phyloP scores from a whole-genome alignment of 2,329 filamentous ascomycete genomes.

The Penicillium freii region DNA sequence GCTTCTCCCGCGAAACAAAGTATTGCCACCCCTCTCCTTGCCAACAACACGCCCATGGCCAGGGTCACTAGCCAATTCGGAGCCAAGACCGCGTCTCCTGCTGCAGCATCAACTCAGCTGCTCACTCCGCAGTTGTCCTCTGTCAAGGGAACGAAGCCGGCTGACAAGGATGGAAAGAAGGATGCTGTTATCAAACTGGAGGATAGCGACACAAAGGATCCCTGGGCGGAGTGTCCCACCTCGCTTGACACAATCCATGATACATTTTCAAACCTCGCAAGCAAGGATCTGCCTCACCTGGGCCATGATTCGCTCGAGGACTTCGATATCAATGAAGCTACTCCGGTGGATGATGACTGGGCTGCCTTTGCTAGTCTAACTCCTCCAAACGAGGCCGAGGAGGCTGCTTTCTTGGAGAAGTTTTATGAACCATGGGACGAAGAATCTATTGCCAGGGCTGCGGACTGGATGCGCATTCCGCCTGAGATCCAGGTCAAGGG shows the following conservation, averaged over 20 bases:
- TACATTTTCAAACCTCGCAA: conserved; percentile 36
- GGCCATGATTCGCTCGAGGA: conserved; percentile 39
- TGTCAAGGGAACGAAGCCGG: conserved; percentile 28
- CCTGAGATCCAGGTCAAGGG: conserved; percentile 10
- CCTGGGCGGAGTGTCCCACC: conserved; percentile 40
- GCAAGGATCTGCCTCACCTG: conserved; percentile 28
- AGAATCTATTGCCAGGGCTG: conserved; percentile 11
- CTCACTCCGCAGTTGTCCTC: conserved; percentile 30
- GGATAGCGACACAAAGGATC: conserved; percentile 26
- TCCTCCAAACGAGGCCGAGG: conserved; percentile 29
- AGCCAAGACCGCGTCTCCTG: conserved; percentile 35
- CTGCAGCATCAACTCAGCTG: conserved; percentile 31
- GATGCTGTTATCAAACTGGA: conserved; percentile 6
- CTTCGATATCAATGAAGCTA: conserved; percentile 34
- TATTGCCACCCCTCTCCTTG: conserved; percentile 29
- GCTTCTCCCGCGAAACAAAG: conserved; percentile 30
- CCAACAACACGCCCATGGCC: conserved; percentile 34
- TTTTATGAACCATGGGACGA: conserved; percentile 18
- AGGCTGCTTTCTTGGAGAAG: conserved; percentile 8
- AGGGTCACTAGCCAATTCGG: conserved; percentile 36
- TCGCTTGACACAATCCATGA: conserved; percentile 40
- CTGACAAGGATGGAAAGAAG: conserved; percentile 19
- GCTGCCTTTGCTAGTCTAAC: conserved; percentile 37
- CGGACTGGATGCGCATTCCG: conserved; percentile 17
- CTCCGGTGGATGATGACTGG: conserved; percentile 9